Base-by-base conservation (phyloP, 2,329 filamentous ascomycete species). In the Metarhizium album region DNA sequence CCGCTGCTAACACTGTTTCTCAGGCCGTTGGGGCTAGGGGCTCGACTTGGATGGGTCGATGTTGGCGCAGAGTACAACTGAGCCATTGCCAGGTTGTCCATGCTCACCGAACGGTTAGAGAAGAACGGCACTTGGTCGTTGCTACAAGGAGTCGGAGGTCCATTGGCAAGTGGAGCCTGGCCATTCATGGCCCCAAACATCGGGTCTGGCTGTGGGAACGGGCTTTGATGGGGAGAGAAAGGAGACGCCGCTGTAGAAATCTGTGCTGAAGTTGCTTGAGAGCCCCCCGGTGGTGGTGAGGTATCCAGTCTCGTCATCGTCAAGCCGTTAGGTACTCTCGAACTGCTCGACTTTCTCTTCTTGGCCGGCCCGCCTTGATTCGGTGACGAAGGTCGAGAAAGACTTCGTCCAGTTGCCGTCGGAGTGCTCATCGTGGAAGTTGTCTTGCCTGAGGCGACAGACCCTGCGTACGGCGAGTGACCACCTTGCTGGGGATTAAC, bases 241-340 rank as follows among this genome's bases (percentile, higher is more conserved):
- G 79, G 77, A 4, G 78, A 81, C 2, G 73, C 70, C 2, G 72
- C 60, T 50, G 62, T 58, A 54, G 69, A 61, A 59, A 70, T 61
- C 59, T 76, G 61, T 57, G 66, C 53, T 47, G 59, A 60, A 14
- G 60, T 65, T 62, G 56, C 67, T 55, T 65, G 71, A 55, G 62
- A 64, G 56, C 54, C 57, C 50, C 54, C 57, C 50, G 62, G 68
- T 54, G 66, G 67, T 58, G 63, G 74, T 46, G 67, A 71, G 2
- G 80, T 83, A 58, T 93, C 86, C 35, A 93, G 73, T 50, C 82
- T 82, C 2, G 90, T 95, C 90, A 95, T 95, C 7, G 84, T 79
- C 58, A 95, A 68, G 16, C 80, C 83, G 18, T 78, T 82, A 0
- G 88, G 86, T 14, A 94, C 71, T 64, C 87, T 87, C 40, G 75